These are phyloP conservation scores for Agrocybe pediades DNA, from an alignment of 768 basidiomycete species.

Conservation along the genomic window DNA sequence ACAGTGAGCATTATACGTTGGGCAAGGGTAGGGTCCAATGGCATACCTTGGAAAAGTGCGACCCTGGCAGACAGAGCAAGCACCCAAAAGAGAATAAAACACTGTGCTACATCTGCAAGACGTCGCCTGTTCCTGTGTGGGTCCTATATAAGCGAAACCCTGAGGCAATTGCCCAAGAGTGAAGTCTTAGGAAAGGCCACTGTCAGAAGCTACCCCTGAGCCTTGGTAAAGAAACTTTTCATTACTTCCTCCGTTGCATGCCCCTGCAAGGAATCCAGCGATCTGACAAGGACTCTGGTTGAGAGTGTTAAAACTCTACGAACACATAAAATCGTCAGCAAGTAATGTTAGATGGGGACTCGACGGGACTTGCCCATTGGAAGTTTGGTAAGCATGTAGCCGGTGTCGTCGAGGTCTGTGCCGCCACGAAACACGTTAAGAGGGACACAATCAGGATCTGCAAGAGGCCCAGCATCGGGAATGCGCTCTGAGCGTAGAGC, in stretches of 20 bases:
- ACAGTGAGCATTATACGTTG: background rate
- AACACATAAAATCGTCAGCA: background rate
- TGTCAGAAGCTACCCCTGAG: no score
- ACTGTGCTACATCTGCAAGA: conserved; percentile 55
- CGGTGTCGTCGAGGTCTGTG: conserved; percentile 15
- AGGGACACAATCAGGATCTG: conserved; percentile 11
- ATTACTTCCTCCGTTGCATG: conserved; percentile 40
- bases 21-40: background rate
- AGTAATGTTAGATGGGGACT: background rate
- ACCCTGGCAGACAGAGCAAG: conserved; percentile 53
- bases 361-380: conserved; percentile 29
- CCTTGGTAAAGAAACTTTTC: no score
- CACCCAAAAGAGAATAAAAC: conserved; percentile 51
- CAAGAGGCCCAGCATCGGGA: conserved; percentile 16
- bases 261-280: conserved; percentile 40
- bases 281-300: conserved; percentile 47
- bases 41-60: conserved; percentile 33
- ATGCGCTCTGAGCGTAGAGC: conserved; percentile 1
- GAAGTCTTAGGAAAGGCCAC: conserved; percentile 27
- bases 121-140: conserved; percentile 32
- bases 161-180: conserved; percentile 30
- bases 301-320: conserved; percentile 40
- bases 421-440: conserved; percentile 10
- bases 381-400: conserved; percentile 21
- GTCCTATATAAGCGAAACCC: conserved; percentile 38